phyloP scores from a whole-genome alignment of 139 green algal species.

The Chlorokybus atmophyticus region DNA sequence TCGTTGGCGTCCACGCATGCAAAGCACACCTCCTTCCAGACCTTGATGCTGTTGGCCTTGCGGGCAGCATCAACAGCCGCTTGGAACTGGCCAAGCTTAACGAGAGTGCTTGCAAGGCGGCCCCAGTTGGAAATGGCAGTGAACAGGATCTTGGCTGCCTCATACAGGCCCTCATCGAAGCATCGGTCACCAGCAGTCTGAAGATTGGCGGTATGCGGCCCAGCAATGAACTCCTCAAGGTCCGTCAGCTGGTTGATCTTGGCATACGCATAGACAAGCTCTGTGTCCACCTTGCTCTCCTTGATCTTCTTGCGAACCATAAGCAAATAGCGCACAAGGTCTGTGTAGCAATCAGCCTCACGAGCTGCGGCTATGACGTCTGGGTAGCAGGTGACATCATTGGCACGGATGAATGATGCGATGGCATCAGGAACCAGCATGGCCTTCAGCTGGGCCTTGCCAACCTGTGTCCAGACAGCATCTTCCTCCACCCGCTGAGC shows the following conservation, averaged over 20 bases:
- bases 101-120: constrained; percentile 75
- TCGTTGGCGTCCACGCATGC: constrained; percentile 91
- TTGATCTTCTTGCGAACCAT: constrained; percentile 93
- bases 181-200: constrained; percentile 39
- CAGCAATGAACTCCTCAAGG: constrained; percentile 89
- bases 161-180: constrained; percentile 84
- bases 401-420: constrained; percentile 69
- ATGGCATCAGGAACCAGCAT: constrained; percentile 70
- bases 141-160: constrained; percentile 87
- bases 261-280: constrained; percentile 92
- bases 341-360: constrained; percentile 43
- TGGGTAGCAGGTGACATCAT: constrained; percentile 51
- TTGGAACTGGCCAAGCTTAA: constrained; percentile 80
- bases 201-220: constrained; percentile 61
- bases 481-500: constrained; percentile 23
- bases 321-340: constrained; percentile 91
- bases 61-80: constrained; percentile 83
- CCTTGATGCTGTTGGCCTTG: constrained; percentile 85
- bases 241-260: constrained; percentile 63
- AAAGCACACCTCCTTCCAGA: constrained; percentile 97
- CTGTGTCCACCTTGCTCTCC: constrained; percentile 79
- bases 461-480: constrained; percentile 83
- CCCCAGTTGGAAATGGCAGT: constrained; percentile 86
- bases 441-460: constrained; percentile 69
- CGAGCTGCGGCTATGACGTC: constrained; percentile 52